Conservation (phyloP, 148 eudicot genomes). For the Dysphania ambrosioides region DNA sequence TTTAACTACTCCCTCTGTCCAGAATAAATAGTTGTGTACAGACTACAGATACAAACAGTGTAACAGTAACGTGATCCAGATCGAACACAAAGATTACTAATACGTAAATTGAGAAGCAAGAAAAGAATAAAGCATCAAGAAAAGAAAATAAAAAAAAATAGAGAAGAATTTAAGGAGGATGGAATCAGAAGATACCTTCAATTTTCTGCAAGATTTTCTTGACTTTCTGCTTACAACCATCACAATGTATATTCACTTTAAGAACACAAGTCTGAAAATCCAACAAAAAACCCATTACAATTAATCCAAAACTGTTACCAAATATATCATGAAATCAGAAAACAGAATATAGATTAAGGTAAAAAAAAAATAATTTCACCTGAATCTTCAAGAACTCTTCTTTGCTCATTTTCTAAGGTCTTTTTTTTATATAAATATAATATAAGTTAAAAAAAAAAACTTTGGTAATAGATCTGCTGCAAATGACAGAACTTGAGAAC, state of each 20-base stretch:
- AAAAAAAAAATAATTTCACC: slow-evolving; percentile 35
- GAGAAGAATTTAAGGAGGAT: slow-evolving; percentile 10
- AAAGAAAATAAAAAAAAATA: neutral
- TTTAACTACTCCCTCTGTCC: neutral
- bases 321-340: neutral
- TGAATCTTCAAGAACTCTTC: slow-evolving; percentile 95
- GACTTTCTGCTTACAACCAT: slow-evolving; percentile 90
- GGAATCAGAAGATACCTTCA: slow-evolving; percentile 58
- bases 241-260: slow-evolving; percentile 95
- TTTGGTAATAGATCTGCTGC: slow-evolving; percentile 38
- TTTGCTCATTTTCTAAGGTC: slow-evolving; percentile 74
- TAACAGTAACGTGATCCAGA: too few species aligned
- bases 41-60: too few species aligned
- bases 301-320: slow-evolving; percentile 1
- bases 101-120: slow-evolving; percentile 22
- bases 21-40: neutral
- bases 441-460: slow-evolving; percentile 6
- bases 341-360: neutral
- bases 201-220: slow-evolving; percentile 93
- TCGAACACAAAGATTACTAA: neutral
- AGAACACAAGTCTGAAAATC: slow-evolving; percentile 89
- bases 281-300: slow-evolving; percentile 30
- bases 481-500: neutral
- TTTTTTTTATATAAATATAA: neutral
- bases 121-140: slow-evolving; percentile 19